Evolutionary conservation across 441 rosid species (phyloP).

Genomic region (Croton laevigatus): DNA sequence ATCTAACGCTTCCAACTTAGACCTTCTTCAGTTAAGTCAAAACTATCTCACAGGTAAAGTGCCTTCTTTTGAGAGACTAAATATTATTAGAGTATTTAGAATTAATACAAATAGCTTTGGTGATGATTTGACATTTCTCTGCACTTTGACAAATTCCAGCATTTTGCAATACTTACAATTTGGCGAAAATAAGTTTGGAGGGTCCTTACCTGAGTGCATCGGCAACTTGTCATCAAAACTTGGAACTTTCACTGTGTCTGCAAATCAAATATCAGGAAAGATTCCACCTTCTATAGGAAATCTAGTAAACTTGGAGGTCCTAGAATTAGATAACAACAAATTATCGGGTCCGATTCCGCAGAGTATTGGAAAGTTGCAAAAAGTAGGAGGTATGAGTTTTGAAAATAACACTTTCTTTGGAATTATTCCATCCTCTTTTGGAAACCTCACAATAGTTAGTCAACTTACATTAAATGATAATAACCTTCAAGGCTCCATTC

Average conservation of each 20-base stretch:
- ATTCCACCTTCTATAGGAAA: constrained; percentile 30
- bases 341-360: constrained; percentile 36
- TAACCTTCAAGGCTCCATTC: constrained; percentile 27
- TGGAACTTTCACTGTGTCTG: not conserved
- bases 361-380: constrained; percentile 30
- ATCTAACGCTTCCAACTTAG: constrained; percentile 15
- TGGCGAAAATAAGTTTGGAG: constrained; percentile 8
- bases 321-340: constrained; percentile 14
- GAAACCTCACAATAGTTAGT: constrained; percentile 24
- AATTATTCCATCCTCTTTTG: constrained; percentile 36
- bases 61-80: constrained; percentile 9
- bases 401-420: constrained; percentile 28
- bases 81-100: too few species aligned
- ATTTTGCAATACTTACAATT: not conserved
- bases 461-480: constrained; percentile 17
- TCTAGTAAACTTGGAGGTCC: constrained; percentile 21
- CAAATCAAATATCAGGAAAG: constrained; percentile 11
- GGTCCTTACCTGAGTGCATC: constrained; percentile 22
- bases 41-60: constrained; percentile 25
- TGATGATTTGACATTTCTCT: constrained; percentile 24
- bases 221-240: constrained; percentile 22
- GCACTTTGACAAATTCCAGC: constrained; percentile 25
- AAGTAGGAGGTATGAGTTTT: not conserved
- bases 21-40: not conserved
- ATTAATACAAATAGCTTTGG: constrained; percentile 31